Evolutionary conservation across 2,329 filamentous ascomycete genomes (phyloP), one percentile per base, ranked within the genome.

Genomic region (Fusarium miscanthi): DNA sequence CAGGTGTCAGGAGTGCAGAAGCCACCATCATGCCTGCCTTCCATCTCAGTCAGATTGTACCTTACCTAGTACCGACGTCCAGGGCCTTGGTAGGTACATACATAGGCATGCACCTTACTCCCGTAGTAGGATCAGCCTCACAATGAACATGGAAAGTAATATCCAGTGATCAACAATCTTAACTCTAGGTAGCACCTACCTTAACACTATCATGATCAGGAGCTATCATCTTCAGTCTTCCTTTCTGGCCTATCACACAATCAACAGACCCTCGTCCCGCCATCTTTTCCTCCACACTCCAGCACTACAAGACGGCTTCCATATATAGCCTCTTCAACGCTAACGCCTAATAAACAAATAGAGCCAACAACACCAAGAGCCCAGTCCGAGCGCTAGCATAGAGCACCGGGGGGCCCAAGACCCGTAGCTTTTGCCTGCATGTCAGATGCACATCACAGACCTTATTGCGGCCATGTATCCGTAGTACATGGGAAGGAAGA

Each of bases 401-500:
- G 25, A 66, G 49, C 43, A 56, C 21, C 35, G 58, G 43, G 57
- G 57, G 57, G 38, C 51, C 53, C 51, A 27, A 52, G 65, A 54
- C 48, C 57, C 52, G 49, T 49, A 53, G 41, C 35, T 51, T 52
- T 61, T 46, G 48, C 37, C 37, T 71, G 70, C 70, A 74, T 60
- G 42, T 56, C 63, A 70, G 57, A 67, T 52, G 58, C 33, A 37
- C 51, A n/a, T 60, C 62, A 74, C 59, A 73, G 70, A 67, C 66
- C 65, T 67, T 35, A 56, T 23, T 71, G 45, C 46, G 49, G 45
- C 64, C 56, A 38, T 27, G 64, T 43, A 57, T 30, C 27, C 27
- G 27, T 30, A 8, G 49, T 30, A 25, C 45, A 45, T 23, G 35
- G 35, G 30, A 40, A 64, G 56, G 38, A 49, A 41, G 54, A 57